These are phyloP conservation scores for Colletotrichum gigasporum DNA, from an alignment of 2,329 filamentous ascomycete genomes.

Conservation along the genomic window DNA sequence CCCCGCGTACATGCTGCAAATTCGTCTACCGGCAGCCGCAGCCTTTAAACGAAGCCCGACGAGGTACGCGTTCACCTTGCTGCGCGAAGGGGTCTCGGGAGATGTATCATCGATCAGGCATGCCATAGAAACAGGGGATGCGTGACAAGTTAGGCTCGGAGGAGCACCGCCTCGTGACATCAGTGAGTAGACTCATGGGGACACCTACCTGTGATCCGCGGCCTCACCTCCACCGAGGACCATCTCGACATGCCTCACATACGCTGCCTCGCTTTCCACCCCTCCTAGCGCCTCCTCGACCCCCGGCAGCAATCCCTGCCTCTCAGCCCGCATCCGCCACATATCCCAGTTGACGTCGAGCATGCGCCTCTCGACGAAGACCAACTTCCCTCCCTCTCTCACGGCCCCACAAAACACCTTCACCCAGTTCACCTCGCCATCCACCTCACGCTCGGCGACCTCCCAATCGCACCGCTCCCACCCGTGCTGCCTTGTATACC, in stretches of 20 bases:
- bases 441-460: conserved; percentile 5
- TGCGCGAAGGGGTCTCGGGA: too few species aligned
- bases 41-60: too few species aligned
- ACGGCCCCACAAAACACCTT: conserved; percentile 25
- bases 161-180: too few species aligned
- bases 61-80: too few species aligned
- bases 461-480: not conserved
- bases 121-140: too few species aligned
- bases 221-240: not conserved
- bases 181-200: too few species aligned
- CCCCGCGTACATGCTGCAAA: too few species aligned
- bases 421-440: conserved; percentile 24
- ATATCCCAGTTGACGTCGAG: conserved; percentile 8
- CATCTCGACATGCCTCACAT: conserved; percentile 13
- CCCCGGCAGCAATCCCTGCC: not conserved
- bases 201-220: not conserved
- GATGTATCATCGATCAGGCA: too few species aligned
- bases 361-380: conserved; percentile 23
- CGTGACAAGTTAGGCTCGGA: too few species aligned
- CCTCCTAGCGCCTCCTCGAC: not conserved
- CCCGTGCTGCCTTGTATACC: not conserved
- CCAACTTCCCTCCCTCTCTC: conserved; percentile 11
- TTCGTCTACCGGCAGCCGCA: too few species aligned
- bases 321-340: conserved; percentile 12
- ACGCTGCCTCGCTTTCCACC: not conserved